A percentile compares a stretch with the other conserved stretches of the same genome.
phyloP scores from a whole-genome alignment of 2,329 filamentous ascomycete genomes.

The Claviceps sorghi region DNA sequence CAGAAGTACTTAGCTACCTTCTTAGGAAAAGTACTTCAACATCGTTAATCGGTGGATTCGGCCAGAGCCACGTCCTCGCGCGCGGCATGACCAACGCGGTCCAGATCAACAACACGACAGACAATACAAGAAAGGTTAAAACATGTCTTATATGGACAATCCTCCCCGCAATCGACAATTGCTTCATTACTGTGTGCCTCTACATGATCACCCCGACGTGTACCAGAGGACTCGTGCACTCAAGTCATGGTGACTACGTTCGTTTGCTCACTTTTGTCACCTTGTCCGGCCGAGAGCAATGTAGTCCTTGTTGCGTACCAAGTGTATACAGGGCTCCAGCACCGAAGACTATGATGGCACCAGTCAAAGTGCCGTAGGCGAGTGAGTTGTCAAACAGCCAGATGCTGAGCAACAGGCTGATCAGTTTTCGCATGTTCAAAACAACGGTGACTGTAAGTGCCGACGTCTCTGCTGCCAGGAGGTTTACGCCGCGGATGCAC shows the following conservation, averaged over 20 bases:
- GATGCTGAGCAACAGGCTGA: slow-evolving; percentile 81
- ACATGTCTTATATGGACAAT: neutral
- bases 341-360: slow-evolving; percentile 74
- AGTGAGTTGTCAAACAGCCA: slow-evolving; percentile 86
- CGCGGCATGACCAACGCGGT: too few species aligned
- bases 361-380: slow-evolving; percentile 59
- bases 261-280: neutral
- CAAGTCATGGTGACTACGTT: neutral
- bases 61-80: too few species aligned
- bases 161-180: neutral
- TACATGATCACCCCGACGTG: neutral
- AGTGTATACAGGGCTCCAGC: slow-evolving; percentile 84
- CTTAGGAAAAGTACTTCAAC: too few species aligned
- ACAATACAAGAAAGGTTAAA: neutral
- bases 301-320: slow-evolving; percentile 32
- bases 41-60: too few species aligned
- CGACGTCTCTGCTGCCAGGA: slow-evolving; percentile 76
- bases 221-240: neutral
- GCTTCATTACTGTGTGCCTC: neutral
- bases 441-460: slow-evolving; percentile 94
- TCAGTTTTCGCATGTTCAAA: slow-evolving; percentile 84
- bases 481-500: slow-evolving; percentile 90
- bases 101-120: neutral
- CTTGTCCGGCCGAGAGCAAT: neutral
- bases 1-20: too few species aligned